Evolutionary conservation across 257 asterid genomes (phyloP), one percentile per base, ranked within the genome.

Genomic region (Ocimum tenuiflorum): DNA sequence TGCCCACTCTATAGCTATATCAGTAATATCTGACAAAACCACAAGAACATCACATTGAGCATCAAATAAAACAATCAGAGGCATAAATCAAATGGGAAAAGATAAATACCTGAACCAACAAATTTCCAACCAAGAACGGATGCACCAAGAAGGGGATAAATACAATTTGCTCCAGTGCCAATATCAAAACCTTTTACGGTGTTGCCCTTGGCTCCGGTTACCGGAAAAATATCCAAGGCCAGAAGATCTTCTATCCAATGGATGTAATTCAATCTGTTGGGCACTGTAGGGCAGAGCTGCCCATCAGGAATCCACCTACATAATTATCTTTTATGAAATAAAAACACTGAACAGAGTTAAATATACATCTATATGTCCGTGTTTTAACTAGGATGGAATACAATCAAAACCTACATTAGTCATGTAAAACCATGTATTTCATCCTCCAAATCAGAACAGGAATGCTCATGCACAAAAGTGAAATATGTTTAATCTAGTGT

Each of bases 291-390:
- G 75, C 99, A 92, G 42, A 92, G 95, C 87, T 87, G 99, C 68
- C 99, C 97, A 77, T 92, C 97, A 4, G 94, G 97, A 76, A 89
- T 88, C 99, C 96, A 92, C 99, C 98, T 91, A 70, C 65, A 73
- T n/a, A 31, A 6, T 70, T 46, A 47, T 50, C 68, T 43, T 47
- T 62, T 38, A 54, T 10, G 14, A 54, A 36, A 45, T 14, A 60
- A 67, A 61, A 19, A 8, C 19, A 67, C 19, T 11, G 3, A 45
- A 42, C 45, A 50, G 12, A 19, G 11, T n/a, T 27, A 9, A 10
- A 39, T 39, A 1, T 39, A 9, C 11, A 1, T 11, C 3, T 11
- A 14, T 11, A 17, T 0, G 3, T 1, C 1, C 15, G 4, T 14
- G 3, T 20, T 4, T 2, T 6, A 2, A 3, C 47, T 0, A 12